Conservation (phyloP, 345 rosid genomes). For the Punica granatum region DNA sequence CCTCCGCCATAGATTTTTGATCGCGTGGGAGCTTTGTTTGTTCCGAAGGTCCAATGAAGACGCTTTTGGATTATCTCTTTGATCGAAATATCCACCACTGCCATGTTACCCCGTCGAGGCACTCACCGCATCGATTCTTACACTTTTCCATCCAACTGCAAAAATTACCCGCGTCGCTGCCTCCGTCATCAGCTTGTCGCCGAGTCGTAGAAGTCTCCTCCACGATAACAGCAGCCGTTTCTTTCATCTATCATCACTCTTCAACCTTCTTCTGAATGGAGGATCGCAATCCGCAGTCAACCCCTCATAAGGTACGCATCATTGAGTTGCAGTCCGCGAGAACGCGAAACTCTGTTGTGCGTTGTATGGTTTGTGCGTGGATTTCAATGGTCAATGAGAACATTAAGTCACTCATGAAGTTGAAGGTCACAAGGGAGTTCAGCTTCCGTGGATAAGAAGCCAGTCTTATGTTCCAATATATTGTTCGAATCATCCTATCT, state of each 20-base stretch:
- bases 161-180: neutral
- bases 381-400: too few relatives aligned
- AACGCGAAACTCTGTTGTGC: too few relatives aligned
- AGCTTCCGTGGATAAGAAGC: neutral
- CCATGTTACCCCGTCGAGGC: neutral
- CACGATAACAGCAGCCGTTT: neutral
- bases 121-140: constrained; percentile 7
- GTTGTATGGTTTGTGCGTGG: too few relatives aligned
- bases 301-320: neutral
- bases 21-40: constrained; percentile 10
- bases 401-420: too few relatives aligned
- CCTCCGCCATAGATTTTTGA: neutral
- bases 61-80: constrained; percentile 14
- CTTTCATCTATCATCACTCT: neutral
- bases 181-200: neutral
- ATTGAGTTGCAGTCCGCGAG: neutral
- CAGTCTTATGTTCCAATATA: too few relatives aligned
- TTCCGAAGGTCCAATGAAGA: constrained; percentile 15
- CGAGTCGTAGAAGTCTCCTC: neutral
- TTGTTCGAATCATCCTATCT: too few relatives aligned
- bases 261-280: neutral
- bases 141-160: neutral
- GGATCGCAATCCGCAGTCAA: neutral
- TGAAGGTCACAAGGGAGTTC: too few relatives aligned
- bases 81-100: neutral